A percentile compares a stretch with the other conserved stretches of the same genome.
Evolutionary conservation across 2,329 filamentous ascomycete species (phyloP).

Genomic region (Cordyceps cateniannulata): DNA sequence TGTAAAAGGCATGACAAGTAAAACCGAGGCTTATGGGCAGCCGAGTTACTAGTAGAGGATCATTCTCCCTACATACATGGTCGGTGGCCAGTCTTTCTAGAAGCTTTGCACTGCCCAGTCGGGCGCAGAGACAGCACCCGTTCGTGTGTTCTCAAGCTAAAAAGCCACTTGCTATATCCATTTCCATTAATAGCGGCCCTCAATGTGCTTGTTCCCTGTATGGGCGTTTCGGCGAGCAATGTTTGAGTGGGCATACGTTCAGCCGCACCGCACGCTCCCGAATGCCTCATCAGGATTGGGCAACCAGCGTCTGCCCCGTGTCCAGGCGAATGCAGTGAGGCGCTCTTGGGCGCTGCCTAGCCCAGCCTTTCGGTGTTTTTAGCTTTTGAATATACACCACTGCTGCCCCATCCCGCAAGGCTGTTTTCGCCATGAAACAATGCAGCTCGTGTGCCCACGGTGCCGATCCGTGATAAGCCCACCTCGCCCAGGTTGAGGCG

Average conservation of each 20-base stretch:
- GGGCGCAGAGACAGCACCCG: background rate
- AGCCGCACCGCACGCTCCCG: constrained; percentile 7
- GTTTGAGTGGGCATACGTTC: background rate
- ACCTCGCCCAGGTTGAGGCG: background rate
- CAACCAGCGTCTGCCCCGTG: background rate
- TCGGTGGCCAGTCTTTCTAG: too few species aligned
- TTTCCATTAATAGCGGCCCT: constrained; percentile 4
- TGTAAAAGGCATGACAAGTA: background rate
- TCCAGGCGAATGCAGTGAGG: background rate
- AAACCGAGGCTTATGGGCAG: background rate
- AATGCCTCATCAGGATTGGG: constrained; percentile 7
- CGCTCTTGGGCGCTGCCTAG: background rate
- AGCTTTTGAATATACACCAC: background rate
- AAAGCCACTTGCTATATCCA: background rate
- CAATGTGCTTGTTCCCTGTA: background rate
- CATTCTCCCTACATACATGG: background rate
- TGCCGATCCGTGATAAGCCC: background rate
- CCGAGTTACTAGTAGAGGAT: background rate
- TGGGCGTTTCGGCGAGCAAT: background rate
- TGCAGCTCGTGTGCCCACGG: constrained; percentile 7
- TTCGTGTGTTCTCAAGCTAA: background rate
- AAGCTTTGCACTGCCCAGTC: background rate
- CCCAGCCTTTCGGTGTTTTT: background rate
- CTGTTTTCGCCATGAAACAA: constrained; percentile 4
- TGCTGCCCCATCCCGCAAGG: constrained; percentile 1